These are phyloP conservation scores for Mycena citricolor DNA, from an alignment of 1,284 basidiomycete species.

Conservation along the genomic window DNA sequence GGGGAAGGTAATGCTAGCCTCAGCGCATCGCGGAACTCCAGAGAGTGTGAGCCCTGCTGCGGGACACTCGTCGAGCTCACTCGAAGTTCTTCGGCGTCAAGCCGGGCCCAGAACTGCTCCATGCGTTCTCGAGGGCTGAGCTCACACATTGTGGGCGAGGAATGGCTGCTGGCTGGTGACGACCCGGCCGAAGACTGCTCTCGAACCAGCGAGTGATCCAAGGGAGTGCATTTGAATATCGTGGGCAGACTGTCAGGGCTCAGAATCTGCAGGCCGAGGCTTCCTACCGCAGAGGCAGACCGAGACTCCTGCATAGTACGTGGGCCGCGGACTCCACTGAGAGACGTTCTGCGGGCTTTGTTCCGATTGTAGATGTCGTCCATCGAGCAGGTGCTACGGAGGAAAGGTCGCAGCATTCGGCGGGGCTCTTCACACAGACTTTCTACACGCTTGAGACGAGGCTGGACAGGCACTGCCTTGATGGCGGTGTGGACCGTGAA, in stretches of 20 bases:
- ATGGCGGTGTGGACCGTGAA: conserved; percentile 21
- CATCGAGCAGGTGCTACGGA: conserved; percentile 19
- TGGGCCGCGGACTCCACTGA: conserved; percentile 1
- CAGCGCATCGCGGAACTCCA: conserved; percentile 19
- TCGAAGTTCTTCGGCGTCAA: conserved; percentile 29
- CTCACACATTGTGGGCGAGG: conserved; percentile 21
- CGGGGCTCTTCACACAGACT: conserved; percentile 4
- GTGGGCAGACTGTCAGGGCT: conserved; percentile 21
- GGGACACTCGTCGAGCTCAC: not conserved
- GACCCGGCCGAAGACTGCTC: conserved; percentile 11
- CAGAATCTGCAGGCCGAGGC: conserved; percentile 19
- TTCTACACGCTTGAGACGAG: conserved; percentile 15
- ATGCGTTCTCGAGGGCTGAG: conserved; percentile 32
- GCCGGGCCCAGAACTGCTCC: conserved; percentile 34
- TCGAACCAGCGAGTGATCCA: conserved; percentile 18
- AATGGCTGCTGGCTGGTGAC: conserved; percentile 12
- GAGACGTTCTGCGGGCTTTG: conserved; percentile 9
- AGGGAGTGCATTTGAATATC: conserved; percentile 19
- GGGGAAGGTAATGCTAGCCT: conserved; percentile 16
- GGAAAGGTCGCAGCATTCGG: not conserved
- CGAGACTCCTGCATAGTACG: conserved; percentile 5
- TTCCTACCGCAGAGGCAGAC: conserved; percentile 2
- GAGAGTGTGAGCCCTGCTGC: conserved; percentile 15
- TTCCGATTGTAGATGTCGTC: conserved; percentile 13
- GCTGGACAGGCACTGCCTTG: conserved; percentile 19